Base-by-base conservation (phyloP, 441 rosid genomes). In the Bruguiera hainesii region DNA sequence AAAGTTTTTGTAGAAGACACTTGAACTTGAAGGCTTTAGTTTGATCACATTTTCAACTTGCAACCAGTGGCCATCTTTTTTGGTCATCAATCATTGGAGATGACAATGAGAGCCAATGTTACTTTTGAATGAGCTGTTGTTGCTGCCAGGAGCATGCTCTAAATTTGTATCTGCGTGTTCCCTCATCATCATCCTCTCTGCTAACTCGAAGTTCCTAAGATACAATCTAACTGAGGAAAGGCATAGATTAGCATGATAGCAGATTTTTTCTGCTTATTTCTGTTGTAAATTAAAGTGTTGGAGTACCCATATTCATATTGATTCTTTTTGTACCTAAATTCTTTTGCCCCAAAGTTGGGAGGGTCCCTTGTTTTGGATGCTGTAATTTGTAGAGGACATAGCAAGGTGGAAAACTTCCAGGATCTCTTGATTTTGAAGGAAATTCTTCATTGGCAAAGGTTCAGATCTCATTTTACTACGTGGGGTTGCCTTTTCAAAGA, bases 1-100 rank as follows among this genome's bases (percentile, higher is more conserved):
- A 86, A 79, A 85, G 83, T 84, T 63, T 92, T 95, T 65, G 90
- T 83, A 62, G 96, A 95, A 64, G 99, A 95, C 63, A 73, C 81
- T 29, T 74, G 73, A 72, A 73, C 81, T 29, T 74, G 73, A 72
- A 73, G 67, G 50, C 48, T 66, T 66, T 60, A 61, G 50, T 31
- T 59, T 67, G 60, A 67, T 68, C 29, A 11, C 25, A 9, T 65
- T 64, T 67, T 65, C 66, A 51, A 60, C 73, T 71, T 26, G 65
- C 63, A 49, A 23, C 42, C 60, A 5, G 26, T 39, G 58, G 61
- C 69, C 66, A 42, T 70, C 70, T 67, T 25, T 75, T 66, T 69
- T 55, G 60, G 78, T 31, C 71, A 21, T 58, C 42, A 50, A 37
- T 63, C 39, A 59, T 29, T 61, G 42, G 49, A 66, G 78, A 78